Evolutionary conservation across 208 protist genomes (phyloP).

Genomic region (Trypanosoma caninum): DNA sequence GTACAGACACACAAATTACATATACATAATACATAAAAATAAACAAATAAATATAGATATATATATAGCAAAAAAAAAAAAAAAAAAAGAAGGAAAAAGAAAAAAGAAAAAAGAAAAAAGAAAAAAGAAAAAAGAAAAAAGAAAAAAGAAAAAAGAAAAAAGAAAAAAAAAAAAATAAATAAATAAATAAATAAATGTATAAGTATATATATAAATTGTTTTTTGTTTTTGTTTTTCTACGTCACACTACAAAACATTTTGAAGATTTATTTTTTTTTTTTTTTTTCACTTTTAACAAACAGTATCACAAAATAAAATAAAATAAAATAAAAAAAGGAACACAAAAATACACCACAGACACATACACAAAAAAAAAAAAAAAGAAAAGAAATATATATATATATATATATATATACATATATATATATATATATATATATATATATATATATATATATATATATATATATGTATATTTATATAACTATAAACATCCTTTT

Average conservation of each 20-base stretch:
- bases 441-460: too few species aligned
- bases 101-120: slow-evolving; percentile 1
- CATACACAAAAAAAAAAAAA: background rate
- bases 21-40: background rate
- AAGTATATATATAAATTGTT: background rate
- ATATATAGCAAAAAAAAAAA: slow-evolving; percentile 7
- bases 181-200: background rate
- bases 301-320: too few species aligned
- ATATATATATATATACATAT: too few species aligned
- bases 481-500: too few species aligned
- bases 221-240: background rate
- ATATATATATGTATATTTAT: too few species aligned
- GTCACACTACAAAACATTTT: too few species aligned
- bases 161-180: slow-evolving; percentile 2
- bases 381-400: background rate
- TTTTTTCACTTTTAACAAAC: too few species aligned
- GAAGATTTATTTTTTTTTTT: too few species aligned
- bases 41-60: background rate
- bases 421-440: too few species aligned
- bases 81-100: background rate
- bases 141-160: background rate
- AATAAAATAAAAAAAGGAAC: background rate
- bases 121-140: slow-evolving; percentile 19
- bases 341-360: background rate
- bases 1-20: background rate